These are phyloP conservation scores for Coemansia sp. DNA, from an alignment of 192 early-diverging fungal species.

Conservation along the genomic window DNA sequence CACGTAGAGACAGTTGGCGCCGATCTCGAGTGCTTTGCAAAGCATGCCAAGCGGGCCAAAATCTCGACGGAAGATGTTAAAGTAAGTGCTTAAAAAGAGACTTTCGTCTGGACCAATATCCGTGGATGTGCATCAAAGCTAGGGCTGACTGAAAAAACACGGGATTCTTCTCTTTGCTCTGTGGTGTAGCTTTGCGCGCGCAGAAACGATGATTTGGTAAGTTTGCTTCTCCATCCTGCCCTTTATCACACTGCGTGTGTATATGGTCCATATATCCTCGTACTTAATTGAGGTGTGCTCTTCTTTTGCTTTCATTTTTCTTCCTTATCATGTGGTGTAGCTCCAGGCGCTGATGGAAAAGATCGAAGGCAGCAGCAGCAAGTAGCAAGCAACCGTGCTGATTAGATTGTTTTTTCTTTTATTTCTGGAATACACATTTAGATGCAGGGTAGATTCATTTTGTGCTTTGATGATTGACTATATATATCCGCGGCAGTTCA, in stretches of 20 bases:
- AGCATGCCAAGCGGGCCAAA: slow-evolving; percentile 50
- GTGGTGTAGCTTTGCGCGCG: slow-evolving; percentile 39
- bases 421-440: too few relatives aligned
- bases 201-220: slow-evolving; percentile 36
- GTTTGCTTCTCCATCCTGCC: background rate
- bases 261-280: too few relatives aligned
- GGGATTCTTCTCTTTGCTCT: background rate
- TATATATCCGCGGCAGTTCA: slow-evolving; percentile 29
- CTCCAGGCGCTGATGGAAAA: slow-evolving; percentile 12
- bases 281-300: background rate
- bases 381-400: background rate
- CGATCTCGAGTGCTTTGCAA: slow-evolving; percentile 54
- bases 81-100: slow-evolving; percentile 8
- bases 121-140: background rate
- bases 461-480: background rate
- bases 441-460: too few relatives aligned
- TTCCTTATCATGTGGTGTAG: slow-evolving; percentile 9
- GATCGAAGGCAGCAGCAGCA: slow-evolving; percentile 3
- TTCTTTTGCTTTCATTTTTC: background rate
- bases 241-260: too few relatives aligned
- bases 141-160: background rate
- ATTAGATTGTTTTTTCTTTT: background rate
- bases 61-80: slow-evolving; percentile 51
- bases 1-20: slow-evolving; percentile 33
- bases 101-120: background rate